A percentile compares a stretch with the other conserved stretches of the same genome.
These are phyloP conservation scores for Rosa chinensis DNA, from an alignment of 306 rosid species.

Conservation along the genomic window DNA sequence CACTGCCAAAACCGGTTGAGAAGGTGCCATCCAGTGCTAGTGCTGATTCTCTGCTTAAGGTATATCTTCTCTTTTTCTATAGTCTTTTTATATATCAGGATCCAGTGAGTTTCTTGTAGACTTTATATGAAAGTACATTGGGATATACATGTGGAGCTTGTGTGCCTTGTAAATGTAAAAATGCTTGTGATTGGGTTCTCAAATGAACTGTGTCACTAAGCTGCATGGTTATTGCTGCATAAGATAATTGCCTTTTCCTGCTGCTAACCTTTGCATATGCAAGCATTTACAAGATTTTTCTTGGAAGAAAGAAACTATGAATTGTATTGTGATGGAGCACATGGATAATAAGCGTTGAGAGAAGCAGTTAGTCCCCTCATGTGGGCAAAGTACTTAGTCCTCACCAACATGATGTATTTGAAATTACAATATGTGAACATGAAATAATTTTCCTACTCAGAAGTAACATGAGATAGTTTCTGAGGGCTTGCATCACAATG, in stretches of 20 bases:
- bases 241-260: not conserved
- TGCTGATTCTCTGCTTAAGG: constrained; percentile 81
- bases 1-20: constrained; percentile 60
- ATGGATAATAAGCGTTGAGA: not conserved
- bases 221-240: not conserved
- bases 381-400: not conserved
- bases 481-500: not conserved
- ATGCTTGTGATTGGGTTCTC: not conserved
- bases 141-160: not conserved
- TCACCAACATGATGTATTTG: not conserved
- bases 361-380: not conserved
- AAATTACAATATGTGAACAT: not conserved
- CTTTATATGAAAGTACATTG: not conserved
- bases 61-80: constrained; percentile 31
- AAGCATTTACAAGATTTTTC: not conserved
- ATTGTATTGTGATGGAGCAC: not conserved
- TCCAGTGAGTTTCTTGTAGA: constrained; percentile 14
- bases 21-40: constrained; percentile 56
- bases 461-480: constrained; percentile 5
- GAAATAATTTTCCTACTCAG: not conserved
- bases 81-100: not conserved
- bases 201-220: not conserved
- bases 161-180: not conserved
- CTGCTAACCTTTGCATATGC: not conserved
- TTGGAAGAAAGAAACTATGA: too few species aligned